Evolutionary conservation across 345 rosid genomes (phyloP).

Genomic region (Gossypium arboreum): DNA sequence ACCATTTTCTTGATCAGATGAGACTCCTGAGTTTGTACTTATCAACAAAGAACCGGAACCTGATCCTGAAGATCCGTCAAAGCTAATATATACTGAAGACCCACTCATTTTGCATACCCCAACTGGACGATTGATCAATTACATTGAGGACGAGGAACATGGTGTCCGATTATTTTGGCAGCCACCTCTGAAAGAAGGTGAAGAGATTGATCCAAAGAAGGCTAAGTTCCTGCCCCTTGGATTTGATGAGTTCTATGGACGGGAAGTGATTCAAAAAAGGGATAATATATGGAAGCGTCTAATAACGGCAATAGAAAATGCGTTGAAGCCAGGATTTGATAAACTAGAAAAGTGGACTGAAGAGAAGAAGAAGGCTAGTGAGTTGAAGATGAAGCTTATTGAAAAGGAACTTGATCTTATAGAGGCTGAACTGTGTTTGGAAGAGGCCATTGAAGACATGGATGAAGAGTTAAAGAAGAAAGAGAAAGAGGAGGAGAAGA

Average conservation of each 20-base stretch:
- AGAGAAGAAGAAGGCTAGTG: constrained; percentile 62
- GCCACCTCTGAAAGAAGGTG: constrained; percentile 69
- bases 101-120: constrained; percentile 78
- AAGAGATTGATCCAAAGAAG: constrained; percentile 59
- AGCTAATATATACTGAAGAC: constrained; percentile 61
- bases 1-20: constrained; percentile 45
- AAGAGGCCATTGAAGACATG: constrained; percentile 86
- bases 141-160: constrained; percentile 73
- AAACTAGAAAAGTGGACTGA: constrained; percentile 75
- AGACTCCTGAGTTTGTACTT: constrained; percentile 68
- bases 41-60: constrained; percentile 82
- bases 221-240: constrained; percentile 79
- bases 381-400: constrained; percentile 52
- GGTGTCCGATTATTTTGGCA: constrained; percentile 88
- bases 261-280: constrained; percentile 39
- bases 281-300: constrained; percentile 43
- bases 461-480: constrained; percentile 59
- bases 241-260: constrained; percentile 81
- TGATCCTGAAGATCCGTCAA: constrained; percentile 81
- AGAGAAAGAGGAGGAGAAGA: constrained; percentile 68
- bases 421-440: constrained; percentile 81
- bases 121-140: constrained; percentile 76
- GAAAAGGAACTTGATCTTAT: constrained; percentile 71
- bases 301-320: constrained; percentile 47
- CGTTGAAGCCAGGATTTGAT: constrained; percentile 42